Conservation (phyloP, 768 basidiomycete genomes). For the Termitomyces sp. region DNA sequence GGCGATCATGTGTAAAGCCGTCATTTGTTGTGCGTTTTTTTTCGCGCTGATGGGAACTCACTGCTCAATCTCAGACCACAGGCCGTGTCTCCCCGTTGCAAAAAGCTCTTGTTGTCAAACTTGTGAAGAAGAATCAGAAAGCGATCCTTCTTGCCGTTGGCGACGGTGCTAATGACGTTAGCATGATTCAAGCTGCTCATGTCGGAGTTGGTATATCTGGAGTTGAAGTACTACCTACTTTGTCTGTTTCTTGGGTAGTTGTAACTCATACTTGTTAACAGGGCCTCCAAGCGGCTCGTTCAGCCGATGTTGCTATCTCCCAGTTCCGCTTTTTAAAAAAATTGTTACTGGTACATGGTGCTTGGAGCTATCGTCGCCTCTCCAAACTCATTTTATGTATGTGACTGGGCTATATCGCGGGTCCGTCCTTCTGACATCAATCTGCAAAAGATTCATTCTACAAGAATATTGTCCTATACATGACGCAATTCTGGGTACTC, state of each 20-base stretch:
- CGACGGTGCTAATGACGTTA: slow-evolving; percentile 97
- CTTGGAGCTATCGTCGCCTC: slow-evolving; percentile 96
- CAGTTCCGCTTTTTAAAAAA: slow-evolving; percentile 97
- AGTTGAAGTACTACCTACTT: slow-evolving; percentile 61
- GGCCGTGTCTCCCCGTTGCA: slow-evolving; percentile 97
- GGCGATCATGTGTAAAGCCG: slow-evolving; percentile 97
- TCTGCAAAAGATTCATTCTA: slow-evolving; percentile 82
- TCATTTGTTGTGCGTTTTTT: slow-evolving; percentile 80
- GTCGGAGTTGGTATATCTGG: slow-evolving; percentile 98
- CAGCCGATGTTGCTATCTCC: slow-evolving; percentile 95
- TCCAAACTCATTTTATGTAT: slow-evolving; percentile 94
- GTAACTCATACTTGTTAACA: slow-evolving; percentile 20
- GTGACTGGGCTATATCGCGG: slow-evolving; percentile 22
- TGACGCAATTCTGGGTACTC: slow-evolving; percentile 96
- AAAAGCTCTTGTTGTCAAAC: slow-evolving; percentile 95
- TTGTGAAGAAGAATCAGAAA: slow-evolving; percentile 97
- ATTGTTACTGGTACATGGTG: slow-evolving; percentile 91
- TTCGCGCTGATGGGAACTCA: background rate
- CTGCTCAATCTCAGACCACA: slow-evolving; percentile 21
- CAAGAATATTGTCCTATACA: slow-evolving; percentile 97
- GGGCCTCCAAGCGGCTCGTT: slow-evolving; percentile 97
- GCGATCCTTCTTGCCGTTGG: slow-evolving; percentile 95
- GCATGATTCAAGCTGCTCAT: slow-evolving; percentile 99
- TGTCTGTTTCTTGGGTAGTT: background rate
- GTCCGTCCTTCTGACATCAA: slow-evolving; percentile 5